Percentiles rank a stretch among this genome's conserved stretches.
phyloP scores from a whole-genome alignment of 495 filamentous ascomycete species.

The Talaromyces wortmannii region DNA sequence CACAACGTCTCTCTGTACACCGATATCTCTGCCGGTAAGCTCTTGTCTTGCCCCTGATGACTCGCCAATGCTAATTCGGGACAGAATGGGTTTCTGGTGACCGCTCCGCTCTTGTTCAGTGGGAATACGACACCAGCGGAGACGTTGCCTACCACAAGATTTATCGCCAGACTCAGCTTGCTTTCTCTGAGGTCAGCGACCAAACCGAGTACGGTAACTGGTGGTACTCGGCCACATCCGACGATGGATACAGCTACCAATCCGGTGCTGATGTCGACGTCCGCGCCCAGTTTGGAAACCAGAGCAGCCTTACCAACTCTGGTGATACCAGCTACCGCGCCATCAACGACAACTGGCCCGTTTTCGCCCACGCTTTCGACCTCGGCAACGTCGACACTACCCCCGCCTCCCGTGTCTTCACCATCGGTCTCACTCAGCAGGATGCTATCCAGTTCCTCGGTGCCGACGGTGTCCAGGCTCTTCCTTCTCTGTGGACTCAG shows the following conservation, averaged over 20 bases:
- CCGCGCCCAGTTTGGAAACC: slow-evolving; percentile 36
- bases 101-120: slow-evolving; percentile 37
- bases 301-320: slow-evolving; percentile 37
- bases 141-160: slow-evolving; percentile 47
- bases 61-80: background rate
- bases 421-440: slow-evolving; percentile 46
- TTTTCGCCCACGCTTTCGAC: slow-evolving; percentile 47
- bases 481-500: slow-evolving; percentile 49
- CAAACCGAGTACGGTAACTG: slow-evolving; percentile 54
- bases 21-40: slow-evolving; percentile 53
- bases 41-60: background rate
- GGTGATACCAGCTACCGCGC: slow-evolving; percentile 45
- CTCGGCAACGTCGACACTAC: slow-evolving; percentile 36
- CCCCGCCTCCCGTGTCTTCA: slow-evolving; percentile 36
- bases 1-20: slow-evolving; percentile 55
- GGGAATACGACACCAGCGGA: slow-evolving; percentile 42
- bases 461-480: slow-evolving; percentile 17
- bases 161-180: slow-evolving; percentile 42
- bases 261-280: slow-evolving; percentile 42
- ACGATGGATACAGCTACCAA: slow-evolving; percentile 33
- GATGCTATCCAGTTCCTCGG: slow-evolving; percentile 48
- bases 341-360: slow-evolving; percentile 45
- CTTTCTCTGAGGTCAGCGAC: slow-evolving; percentile 46
- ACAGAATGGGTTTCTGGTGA: slow-evolving; percentile 55
- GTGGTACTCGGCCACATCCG: slow-evolving; percentile 47